Evolutionary conservation across 2,329 filamentous ascomycete genomes (phyloP), one percentile per base, ranked within the genome.

Genomic region (Fusarium phyllophilum): DNA sequence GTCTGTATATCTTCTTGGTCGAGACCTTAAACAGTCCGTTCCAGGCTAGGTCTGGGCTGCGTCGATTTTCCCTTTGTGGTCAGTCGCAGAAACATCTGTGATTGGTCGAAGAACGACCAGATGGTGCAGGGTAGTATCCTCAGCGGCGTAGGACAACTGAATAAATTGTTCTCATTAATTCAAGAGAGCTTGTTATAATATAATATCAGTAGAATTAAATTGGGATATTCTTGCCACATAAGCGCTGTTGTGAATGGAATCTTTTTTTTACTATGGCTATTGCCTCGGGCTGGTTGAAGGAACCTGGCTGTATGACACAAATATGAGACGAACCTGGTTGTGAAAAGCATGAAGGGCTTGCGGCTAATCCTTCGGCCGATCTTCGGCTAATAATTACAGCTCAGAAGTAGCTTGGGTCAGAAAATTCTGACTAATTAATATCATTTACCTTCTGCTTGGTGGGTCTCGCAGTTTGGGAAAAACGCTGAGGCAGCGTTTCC

Each of bases 171-270:
- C 7, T 26, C 2, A 18, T 45, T 0, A 14, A 2, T 49, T n/a
- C 0, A 6, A 33, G 14, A 0, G 6, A 29, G 11, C 26, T 33
- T 22, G 4, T 48, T 5, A 29, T 22, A 22, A 29, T 15, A 9
- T 15, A 15, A 11, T 15, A 15, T 8, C 0, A 11, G 6, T 29
- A 22, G 9, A 14, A 5, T 7, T 3, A 15, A 10, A 10, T 0
- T 8, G 4, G 4, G 0, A 15, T 7, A 22, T 20, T 29, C 12
- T 22, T 10, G 11, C 10, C 1, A 10, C 7, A 8, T 17, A 6
- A 0, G 18, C 15, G 8, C 4, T 15, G 6, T 46, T 15, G 1
- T 1, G 2, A 22, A 29, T 15, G 11, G 8, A 22, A 46, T 4
- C 18, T 29, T 33, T 33, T 13, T 33, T 13, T 4, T 13, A 33